Conservation (phyloP, 441 rosid genomes). For the Pelargonium myrrhifolium region DNA sequence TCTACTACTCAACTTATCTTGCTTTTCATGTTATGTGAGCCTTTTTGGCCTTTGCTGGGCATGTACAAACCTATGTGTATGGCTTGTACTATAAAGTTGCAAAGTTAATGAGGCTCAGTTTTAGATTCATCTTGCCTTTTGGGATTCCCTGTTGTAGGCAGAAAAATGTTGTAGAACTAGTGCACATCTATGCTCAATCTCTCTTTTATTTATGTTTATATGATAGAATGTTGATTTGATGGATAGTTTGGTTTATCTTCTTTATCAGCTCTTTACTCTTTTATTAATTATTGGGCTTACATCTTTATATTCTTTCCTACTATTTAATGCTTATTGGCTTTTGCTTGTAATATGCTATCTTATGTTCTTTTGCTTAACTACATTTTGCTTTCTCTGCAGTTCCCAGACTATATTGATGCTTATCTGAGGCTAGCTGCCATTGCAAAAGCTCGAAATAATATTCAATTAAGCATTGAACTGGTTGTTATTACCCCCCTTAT, state of each 20-base stretch:
- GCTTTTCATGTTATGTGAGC: no score
- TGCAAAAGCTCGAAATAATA: constrained; percentile 84
- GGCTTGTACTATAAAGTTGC: no score
- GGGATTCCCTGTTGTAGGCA: background rate
- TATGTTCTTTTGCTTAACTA: constrained; percentile 17
- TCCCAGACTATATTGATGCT: constrained; percentile 88
- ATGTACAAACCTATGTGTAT: no score
- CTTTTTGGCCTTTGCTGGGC: no score
- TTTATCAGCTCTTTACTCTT: background rate
- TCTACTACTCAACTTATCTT: no score
- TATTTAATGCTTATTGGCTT: constrained; percentile 1
- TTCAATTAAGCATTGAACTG: constrained; percentile 93
- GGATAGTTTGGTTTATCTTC: constrained; percentile 2
- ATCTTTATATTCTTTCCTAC: background rate
- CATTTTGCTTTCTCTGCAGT: constrained; percentile 42
- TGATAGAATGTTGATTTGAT: background rate
- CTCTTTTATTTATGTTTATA: background rate
- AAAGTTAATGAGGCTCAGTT: no score
- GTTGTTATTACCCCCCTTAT: constrained; percentile 30
- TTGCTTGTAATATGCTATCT: background rate
- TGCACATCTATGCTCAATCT: background rate
- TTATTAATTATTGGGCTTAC: background rate
- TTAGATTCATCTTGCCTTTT: background rate
- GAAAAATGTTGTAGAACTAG: background rate
- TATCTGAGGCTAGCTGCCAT: constrained; percentile 92